Evolutionary conservation across 345 rosid genomes (phyloP).

Genomic region (Geranium brycei): DNA sequence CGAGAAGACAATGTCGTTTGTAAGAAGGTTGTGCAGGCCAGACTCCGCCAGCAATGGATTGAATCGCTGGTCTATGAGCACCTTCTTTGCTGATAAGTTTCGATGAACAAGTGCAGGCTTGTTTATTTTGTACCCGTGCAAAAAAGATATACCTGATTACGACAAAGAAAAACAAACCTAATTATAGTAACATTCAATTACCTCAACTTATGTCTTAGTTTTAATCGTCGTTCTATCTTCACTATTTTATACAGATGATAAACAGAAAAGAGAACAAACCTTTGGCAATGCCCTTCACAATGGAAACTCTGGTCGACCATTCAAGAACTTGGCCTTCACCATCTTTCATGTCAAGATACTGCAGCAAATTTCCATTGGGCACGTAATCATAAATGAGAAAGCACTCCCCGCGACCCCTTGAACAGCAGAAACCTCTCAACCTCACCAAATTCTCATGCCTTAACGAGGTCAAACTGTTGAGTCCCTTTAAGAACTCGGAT

Average conservation of each 20-base stretch:
- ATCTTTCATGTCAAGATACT: slow-evolving; percentile 54
- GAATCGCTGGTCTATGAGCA: slow-evolving; percentile 50
- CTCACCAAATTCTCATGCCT: slow-evolving; percentile 72
- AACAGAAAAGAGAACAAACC: slow-evolving; percentile 26
- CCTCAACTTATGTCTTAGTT: no score
- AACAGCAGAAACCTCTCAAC: slow-evolving; percentile 88
- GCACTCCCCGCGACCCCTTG: slow-evolving; percentile 87
- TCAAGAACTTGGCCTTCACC: slow-evolving; percentile 57
- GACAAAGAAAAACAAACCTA: background rate
- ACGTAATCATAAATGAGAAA: slow-evolving; percentile 74
- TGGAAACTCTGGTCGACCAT: slow-evolving; percentile 71
- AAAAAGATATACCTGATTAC: slow-evolving; percentile 53
- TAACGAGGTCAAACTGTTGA: slow-evolving; percentile 54
- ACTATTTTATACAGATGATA: no score
- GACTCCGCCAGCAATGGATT: slow-evolving; percentile 72
- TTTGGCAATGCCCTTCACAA: slow-evolving; percentile 73
- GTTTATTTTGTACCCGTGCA: slow-evolving; percentile 55
- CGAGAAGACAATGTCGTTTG: slow-evolving; percentile 81
- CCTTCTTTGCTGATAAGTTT: slow-evolving; percentile 73
- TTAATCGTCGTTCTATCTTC: no score
- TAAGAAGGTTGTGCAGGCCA: slow-evolving; percentile 79
- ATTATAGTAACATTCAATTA: no score
- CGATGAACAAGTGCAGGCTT: slow-evolving; percentile 65
- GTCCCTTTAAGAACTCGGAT: slow-evolving; percentile 64
- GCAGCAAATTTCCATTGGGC: slow-evolving; percentile 69